Evolutionary conservation across 2,329 filamentous ascomycete genomes (phyloP), one percentile per base, ranked within the genome.

Genomic region (Alternaria hordeiaustralica): DNA sequence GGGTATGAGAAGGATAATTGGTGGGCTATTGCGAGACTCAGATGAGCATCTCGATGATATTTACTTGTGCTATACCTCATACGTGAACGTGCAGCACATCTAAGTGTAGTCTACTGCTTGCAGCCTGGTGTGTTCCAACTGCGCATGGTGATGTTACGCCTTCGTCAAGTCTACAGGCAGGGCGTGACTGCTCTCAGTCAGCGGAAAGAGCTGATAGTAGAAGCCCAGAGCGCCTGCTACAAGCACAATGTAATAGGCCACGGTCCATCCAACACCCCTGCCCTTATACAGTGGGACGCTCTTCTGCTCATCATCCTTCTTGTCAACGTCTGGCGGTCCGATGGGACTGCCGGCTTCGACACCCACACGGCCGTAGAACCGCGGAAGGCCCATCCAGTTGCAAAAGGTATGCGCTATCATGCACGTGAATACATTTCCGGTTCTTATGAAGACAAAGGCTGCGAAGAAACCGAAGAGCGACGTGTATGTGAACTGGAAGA

Each of bases 1-100:
- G 96, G 96, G 33, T 99, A 98, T 81, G 96, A 99, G 78, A 94
- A 90, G 83, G 96, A 98, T 78, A 99, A 99, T 82, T 98, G 96
- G 96, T 99, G 95, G 95, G 93, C 90, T 58, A 90, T 97, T 77
- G 87, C 84, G 13, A 66, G 57, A 15, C 55, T 60, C 4, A 60
- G 28, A 41, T 70, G 43, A 65, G 36, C n/a, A 15, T 18, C 25
- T 43, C 21, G 11, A 6, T 47, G 15, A 20, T 43, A 26, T 6
- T 13, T 45, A 30, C 10, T 9, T 55, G 23, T 36, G 15, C 30
- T 36, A 18, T 25, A 26, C 12, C 4, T 51, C 13, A 21, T n/a
- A 28, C 41, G 18, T 26, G 4, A 18, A 5, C 25, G 12, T 25
- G 33, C 21, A 5, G 20, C 30, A 12, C 13, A 5, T 36, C 20